These are phyloP conservation scores for Aciculosporium take DNA, from an alignment of 2,329 filamentous ascomycete genomes.

Conservation along the genomic window DNA sequence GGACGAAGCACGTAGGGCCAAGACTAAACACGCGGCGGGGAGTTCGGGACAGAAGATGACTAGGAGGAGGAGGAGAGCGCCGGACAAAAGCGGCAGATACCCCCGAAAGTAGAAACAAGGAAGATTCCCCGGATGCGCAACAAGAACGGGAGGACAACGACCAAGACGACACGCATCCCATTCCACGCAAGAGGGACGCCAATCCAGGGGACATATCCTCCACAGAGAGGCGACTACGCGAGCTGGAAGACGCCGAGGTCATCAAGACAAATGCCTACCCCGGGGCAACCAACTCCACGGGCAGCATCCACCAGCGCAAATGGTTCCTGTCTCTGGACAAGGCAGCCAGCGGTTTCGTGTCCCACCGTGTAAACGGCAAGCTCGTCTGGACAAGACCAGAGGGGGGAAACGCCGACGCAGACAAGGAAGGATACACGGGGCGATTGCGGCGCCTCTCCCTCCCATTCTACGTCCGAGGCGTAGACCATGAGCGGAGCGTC, in stretches of 20 bases:
- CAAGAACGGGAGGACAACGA: slow-evolving; percentile 2
- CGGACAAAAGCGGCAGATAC: no score
- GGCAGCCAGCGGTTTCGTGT: slow-evolving; percentile 40
- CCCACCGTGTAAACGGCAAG: slow-evolving; percentile 13
- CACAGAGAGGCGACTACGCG: slow-evolving; percentile 26
- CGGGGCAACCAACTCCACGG: slow-evolving; percentile 50
- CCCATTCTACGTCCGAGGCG: slow-evolving; percentile 47
- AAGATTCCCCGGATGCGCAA: no score
- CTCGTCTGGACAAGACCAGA: slow-evolving; percentile 5
- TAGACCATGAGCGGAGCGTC: slow-evolving; percentile 48
- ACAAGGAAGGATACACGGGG: neutral
- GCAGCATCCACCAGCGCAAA: slow-evolving; percentile 50
- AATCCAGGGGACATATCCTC: slow-evolving; percentile 14
- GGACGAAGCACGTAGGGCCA: slow-evolving; percentile 20
- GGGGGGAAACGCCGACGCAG: neutral
- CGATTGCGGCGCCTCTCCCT: slow-evolving; percentile 24
- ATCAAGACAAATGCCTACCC: slow-evolving; percentile 50
- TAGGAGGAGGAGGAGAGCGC: neutral
- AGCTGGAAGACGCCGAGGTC: slow-evolving; percentile 38
- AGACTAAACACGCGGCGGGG: slow-evolving; percentile 7
- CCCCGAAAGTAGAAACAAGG: no score
- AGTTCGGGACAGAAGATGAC: neutral
- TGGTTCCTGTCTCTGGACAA: slow-evolving; percentile 55
- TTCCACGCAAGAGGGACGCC: slow-evolving; percentile 9
- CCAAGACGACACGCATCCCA: slow-evolving; percentile 10